A percentile compares a stretch with the other conserved stretches of the same genome.
Conservation (phyloP, 169 alveolate species). For the Eimeria acervulina region DNA sequence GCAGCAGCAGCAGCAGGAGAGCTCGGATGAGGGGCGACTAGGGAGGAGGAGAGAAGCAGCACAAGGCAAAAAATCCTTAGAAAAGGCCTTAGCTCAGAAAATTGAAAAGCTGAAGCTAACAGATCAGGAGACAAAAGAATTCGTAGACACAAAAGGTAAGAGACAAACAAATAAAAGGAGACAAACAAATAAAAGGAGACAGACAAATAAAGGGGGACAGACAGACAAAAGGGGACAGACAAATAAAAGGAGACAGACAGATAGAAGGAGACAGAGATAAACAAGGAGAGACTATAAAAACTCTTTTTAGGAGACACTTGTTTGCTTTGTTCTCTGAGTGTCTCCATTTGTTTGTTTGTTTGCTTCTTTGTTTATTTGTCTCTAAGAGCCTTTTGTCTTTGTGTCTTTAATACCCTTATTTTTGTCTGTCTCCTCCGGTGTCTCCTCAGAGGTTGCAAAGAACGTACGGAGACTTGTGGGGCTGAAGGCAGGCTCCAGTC, state of each 20-base stretch:
- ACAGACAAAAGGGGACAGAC: background rate
- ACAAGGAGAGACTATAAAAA: too few species aligned
- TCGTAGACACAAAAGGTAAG: conserved; percentile 77
- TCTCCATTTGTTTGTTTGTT: background rate
- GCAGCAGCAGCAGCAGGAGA: conserved; percentile 14
- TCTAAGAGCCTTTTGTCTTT: too few species aligned
- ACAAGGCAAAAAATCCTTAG: background rate
- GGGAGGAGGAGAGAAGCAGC: background rate
- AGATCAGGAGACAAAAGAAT: conserved; percentile 66
- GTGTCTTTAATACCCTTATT: background rate
- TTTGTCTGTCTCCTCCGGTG: background rate
- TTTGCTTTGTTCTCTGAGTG: background rate
- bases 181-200: background rate
- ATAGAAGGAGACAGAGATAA: background rate
- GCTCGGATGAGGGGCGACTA: background rate
- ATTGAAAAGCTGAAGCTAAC: conserved; percentile 51
- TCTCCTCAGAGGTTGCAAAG: conserved; percentile 72
- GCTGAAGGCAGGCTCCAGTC: conserved; percentile 78
- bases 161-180: too few species aligned
- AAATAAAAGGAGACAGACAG: background rate
- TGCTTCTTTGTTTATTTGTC: background rate
- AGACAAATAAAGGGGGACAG: background rate
- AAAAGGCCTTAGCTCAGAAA: conserved; percentile 1
- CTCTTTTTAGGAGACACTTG: too few species aligned
- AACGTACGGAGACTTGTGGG: conserved; percentile 74